phyloP scores from a whole-genome alignment of 352 stramenopile species.

The Pythium apleroticum region DNA sequence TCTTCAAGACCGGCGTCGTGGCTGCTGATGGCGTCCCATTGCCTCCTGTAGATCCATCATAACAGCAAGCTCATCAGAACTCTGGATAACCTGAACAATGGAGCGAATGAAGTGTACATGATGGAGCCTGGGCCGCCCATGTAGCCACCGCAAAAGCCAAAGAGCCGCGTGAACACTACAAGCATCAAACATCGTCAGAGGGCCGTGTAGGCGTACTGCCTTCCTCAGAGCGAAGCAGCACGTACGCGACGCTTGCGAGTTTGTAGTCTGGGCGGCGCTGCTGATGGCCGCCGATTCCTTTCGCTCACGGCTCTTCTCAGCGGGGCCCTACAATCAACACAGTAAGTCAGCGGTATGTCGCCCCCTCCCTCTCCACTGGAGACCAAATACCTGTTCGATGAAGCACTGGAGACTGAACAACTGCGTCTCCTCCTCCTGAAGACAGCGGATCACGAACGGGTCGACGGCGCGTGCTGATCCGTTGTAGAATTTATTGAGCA shows the following conservation, averaged over 20 bases:
- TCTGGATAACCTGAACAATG: not conserved
- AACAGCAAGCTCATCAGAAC: not conserved
- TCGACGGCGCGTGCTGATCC: slow-evolving; percentile 66
- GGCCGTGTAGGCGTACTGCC: no score
- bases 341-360: not conserved
- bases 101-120: slow-evolving; percentile 40
- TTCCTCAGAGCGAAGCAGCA: no score
- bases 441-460: slow-evolving; percentile 51
- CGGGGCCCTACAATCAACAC: slow-evolving; percentile 35
- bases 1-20: slow-evolving; percentile 30
- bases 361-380: not conserved
- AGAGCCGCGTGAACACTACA: slow-evolving; percentile 33
- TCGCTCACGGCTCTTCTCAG: slow-evolving; percentile 42
- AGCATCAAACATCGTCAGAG: not conserved
- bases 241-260: slow-evolving; percentile 18
- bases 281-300: slow-evolving; percentile 41
- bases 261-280: slow-evolving; percentile 15
- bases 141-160: slow-evolving; percentile 56
- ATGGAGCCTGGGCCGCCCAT: slow-evolving; percentile 43
- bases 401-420: slow-evolving; percentile 76
- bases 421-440: slow-evolving; percentile 52
- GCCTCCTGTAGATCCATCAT: slow-evolving; percentile 32
- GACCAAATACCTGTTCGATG: slow-evolving; percentile 51
- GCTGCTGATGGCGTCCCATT: slow-evolving; percentile 62
- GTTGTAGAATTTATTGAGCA: slow-evolving; percentile 81